phyloP scores from a whole-genome alignment of 2,329 filamentous ascomycete genomes.

The Tetracladium maxilliforme region DNA sequence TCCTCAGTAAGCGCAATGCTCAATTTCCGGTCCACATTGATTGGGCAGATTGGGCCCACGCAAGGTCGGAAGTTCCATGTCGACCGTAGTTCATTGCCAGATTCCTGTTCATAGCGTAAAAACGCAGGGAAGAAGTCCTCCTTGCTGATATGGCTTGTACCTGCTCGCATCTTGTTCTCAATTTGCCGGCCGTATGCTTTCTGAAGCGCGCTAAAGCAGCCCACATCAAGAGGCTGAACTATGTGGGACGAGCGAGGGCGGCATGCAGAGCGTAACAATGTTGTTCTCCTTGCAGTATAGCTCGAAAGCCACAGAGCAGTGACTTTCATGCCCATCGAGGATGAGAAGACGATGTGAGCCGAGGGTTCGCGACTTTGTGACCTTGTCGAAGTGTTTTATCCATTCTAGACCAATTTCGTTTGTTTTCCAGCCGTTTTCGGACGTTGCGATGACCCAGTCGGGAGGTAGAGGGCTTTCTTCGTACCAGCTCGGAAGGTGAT shows the following conservation, averaged over 20 bases:
- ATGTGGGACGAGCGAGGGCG: conserved; percentile 16
- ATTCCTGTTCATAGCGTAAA: too few relatives aligned
- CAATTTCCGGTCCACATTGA: too few relatives aligned
- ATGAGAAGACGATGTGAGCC: conserved; percentile 15
- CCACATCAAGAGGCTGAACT: conserved; percentile 18
- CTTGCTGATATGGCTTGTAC: conserved; percentile 12
- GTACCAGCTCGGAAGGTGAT: conserved; percentile 8
- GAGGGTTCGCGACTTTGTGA: conserved; percentile 8
- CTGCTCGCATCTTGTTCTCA: conserved; percentile 6
- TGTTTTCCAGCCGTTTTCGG: conserved; percentile 14
- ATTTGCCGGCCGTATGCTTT: conserved; percentile 11
- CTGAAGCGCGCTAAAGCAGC: conserved; percentile 15
- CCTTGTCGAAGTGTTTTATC: conserved; percentile 15
- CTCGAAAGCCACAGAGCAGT: conserved; percentile 15
- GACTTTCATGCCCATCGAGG: conserved; percentile 16
- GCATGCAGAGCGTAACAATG: conserved; percentile 17
- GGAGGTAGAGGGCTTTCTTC: conserved; percentile 4
- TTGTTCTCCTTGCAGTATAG: conserved; percentile 13
- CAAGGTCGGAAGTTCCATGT: too few relatives aligned
- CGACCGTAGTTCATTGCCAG: too few relatives aligned
- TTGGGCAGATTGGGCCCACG: too few relatives aligned
- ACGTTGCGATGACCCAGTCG: conserved; percentile 10
- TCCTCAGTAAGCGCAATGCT: too few relatives aligned
- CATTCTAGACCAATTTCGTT: conserved; percentile 14
- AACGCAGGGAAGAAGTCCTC: conserved; percentile 10